phyloP scores from a whole-genome alignment of 352 stramenopile genomes.

The Globisporangium paddicum region DNA sequence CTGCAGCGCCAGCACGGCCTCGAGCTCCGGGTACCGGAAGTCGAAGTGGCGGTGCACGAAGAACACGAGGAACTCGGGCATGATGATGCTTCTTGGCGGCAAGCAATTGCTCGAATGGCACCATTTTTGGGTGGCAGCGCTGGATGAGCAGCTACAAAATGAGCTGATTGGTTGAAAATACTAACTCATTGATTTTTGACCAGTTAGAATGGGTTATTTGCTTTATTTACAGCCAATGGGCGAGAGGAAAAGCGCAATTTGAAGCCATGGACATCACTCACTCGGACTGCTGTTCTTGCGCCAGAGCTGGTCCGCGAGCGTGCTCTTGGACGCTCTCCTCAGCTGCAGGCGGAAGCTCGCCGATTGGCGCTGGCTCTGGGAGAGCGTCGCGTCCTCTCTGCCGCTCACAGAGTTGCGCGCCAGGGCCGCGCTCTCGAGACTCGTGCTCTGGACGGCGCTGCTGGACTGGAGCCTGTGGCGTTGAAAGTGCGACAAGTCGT shows the following conservation, averaged over 20 bases:
- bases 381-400: background rate
- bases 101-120: background rate
- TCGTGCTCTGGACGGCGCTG: too few species aligned
- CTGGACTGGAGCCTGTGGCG: background rate
- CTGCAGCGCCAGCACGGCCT: constrained; percentile 69
- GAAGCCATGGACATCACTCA: background rate
- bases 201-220: too few species aligned
- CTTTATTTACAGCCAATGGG: constrained; percentile 7
- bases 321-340: constrained; percentile 1
- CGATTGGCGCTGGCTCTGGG: background rate
- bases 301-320: constrained; percentile 17
- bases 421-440: background rate
- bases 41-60: constrained; percentile 83
- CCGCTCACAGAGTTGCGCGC: background rate
- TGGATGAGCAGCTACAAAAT: background rate
- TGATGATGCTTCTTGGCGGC: constrained; percentile 2
- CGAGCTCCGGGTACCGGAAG: constrained; percentile 79
- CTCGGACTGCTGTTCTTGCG: background rate
- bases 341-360: constrained; percentile 3
- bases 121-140: constrained; percentile 9
- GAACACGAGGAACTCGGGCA: constrained; percentile 76
- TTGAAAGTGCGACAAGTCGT: background rate
- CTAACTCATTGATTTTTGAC: background rate
- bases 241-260: background rate
- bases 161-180: background rate